Evolutionary conservation across 768 basidiomycete genomes (phyloP).

Genomic region (Candolleomyces eurysporus): DNA sequence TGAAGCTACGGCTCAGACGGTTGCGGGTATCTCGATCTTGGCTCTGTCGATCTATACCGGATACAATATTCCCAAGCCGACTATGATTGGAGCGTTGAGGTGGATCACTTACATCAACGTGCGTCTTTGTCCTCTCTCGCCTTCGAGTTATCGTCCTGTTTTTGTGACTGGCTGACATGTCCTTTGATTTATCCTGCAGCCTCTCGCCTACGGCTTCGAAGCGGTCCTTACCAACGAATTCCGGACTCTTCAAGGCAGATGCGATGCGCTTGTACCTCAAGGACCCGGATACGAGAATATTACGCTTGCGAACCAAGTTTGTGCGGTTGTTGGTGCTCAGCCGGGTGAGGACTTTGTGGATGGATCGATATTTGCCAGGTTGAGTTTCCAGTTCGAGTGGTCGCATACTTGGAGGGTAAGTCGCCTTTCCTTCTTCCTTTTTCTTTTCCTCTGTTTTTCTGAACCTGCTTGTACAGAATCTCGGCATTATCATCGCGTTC

Average conservation of each 20-base stretch:
- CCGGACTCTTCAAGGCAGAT: slow-evolving; percentile 59
- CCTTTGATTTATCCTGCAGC: background rate
- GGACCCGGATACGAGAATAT: slow-evolving; percentile 63
- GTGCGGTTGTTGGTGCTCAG: slow-evolving; percentile 62
- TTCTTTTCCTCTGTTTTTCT: background rate
- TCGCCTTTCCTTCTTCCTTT: background rate
- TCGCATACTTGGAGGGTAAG: slow-evolving; percentile 42
- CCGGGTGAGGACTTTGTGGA: slow-evolving; percentile 56
- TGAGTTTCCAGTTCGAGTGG: slow-evolving; percentile 46
- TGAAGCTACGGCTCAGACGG: slow-evolving; percentile 59
- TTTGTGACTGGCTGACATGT: background rate
- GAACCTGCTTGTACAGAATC: slow-evolving; percentile 39
- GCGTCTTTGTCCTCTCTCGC: slow-evolving; percentile 16
- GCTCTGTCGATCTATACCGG: slow-evolving; percentile 31
- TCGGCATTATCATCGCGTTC: slow-evolving; percentile 69
- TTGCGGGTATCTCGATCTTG: slow-evolving; percentile 45
- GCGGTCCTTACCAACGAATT: slow-evolving; percentile 81
- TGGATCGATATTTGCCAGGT: slow-evolving; percentile 50
- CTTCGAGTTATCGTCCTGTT: background rate
- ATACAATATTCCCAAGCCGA: slow-evolving; percentile 51
- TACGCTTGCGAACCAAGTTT: slow-evolving; percentile 65
- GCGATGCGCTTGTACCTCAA: slow-evolving; percentile 56
- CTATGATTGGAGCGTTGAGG: slow-evolving; percentile 65
- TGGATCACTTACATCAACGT: slow-evolving; percentile 69
- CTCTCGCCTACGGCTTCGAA: slow-evolving; percentile 64